Conservation (phyloP, 805 yeast species). For the Kodamaea restingae region DNA sequence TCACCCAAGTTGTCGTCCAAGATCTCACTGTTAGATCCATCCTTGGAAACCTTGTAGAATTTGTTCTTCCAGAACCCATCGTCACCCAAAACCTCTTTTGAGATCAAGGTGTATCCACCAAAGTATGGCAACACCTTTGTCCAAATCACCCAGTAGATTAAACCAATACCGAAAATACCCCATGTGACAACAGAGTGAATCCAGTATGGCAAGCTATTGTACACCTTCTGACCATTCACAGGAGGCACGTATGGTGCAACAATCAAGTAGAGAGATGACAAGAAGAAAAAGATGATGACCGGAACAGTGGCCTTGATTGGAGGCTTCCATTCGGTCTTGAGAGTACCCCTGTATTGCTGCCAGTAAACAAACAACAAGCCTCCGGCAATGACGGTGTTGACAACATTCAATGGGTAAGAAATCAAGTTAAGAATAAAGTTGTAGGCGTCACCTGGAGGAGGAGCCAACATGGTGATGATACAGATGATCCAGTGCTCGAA, state of each 20-base stretch:
- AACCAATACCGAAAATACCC: constrained; percentile 67
- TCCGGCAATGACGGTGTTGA: constrained; percentile 59
- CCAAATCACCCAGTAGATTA: constrained; percentile 65
- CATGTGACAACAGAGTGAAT: constrained; percentile 79
- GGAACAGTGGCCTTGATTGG: constrained; percentile 63
- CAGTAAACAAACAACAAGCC: constrained; percentile 60
- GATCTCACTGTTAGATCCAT: constrained; percentile 9
- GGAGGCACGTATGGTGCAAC: constrained; percentile 83
- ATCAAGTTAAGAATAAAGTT: constrained; percentile 75
- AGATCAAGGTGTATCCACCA: constrained; percentile 49
- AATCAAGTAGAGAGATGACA: constrained; percentile 63
- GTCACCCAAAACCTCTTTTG: constrained; percentile 52
- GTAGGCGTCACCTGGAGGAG: constrained; percentile 84
- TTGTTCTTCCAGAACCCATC: constrained; percentile 74
- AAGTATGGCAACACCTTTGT: constrained; percentile 51
- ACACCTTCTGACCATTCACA: constrained; percentile 58
- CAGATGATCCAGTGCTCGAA: constrained; percentile 76
- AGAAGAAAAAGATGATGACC: constrained; percentile 59
- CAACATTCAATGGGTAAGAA: constrained; percentile 76
- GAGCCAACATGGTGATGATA: constrained; percentile 65
- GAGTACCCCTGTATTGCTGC: constrained; percentile 45
- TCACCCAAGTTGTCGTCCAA: constrained; percentile 3
- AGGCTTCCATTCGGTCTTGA: constrained; percentile 55
- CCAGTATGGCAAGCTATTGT: constrained; percentile 69
- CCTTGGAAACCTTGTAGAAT: constrained; percentile 38